Percentiles rank a stretch among this genome's conserved stretches.
Evolutionary conservation across 208 protist genomes (phyloP).

Genomic region (Leishmania tarentolae): DNA sequence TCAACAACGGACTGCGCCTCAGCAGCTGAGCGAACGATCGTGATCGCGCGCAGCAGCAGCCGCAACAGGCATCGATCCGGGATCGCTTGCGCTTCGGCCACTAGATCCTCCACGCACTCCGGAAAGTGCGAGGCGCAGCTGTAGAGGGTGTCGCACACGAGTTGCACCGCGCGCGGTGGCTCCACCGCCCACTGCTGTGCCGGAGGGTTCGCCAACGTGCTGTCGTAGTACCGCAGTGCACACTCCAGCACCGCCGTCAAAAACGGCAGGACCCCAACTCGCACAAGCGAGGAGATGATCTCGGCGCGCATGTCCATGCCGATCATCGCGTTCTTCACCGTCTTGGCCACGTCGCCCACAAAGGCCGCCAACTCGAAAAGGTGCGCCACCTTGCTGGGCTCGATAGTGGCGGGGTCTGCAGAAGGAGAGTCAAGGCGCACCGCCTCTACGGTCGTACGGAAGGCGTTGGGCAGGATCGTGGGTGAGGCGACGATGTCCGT

Average conservation of each 20-base stretch:
- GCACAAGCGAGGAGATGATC: slow-evolving; percentile 52
- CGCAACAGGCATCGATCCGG: slow-evolving; percentile 34
- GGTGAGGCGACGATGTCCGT: slow-evolving; percentile 54
- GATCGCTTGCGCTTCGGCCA: slow-evolving; percentile 14
- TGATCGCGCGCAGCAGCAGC: slow-evolving; percentile 45
- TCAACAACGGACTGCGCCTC: slow-evolving; percentile 55
- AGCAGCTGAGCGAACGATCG: slow-evolving; percentile 30
- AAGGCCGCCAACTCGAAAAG: slow-evolving; percentile 64
- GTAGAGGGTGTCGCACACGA: slow-evolving; percentile 27
- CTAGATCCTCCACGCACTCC: slow-evolving; percentile 15
- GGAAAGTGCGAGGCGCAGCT: slow-evolving; percentile 27
- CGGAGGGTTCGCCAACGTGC: background rate
- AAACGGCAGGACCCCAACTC: slow-evolving; percentile 44
- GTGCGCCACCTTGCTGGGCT: slow-evolving; percentile 18
- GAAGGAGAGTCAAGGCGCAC: slow-evolving; percentile 13
- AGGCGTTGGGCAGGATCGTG: slow-evolving; percentile 46
- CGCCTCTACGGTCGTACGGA: slow-evolving; percentile 17
- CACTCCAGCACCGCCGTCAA: slow-evolving; percentile 29
- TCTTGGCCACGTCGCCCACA: slow-evolving; percentile 65
- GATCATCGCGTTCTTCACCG: slow-evolving; percentile 64
- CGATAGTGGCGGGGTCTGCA: slow-evolving; percentile 7
- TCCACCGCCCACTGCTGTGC: slow-evolving; percentile 16
- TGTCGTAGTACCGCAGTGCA: slow-evolving; percentile 29
- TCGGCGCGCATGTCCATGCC: slow-evolving; percentile 48
- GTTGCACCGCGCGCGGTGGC: slow-evolving; percentile 23